These are phyloP conservation scores for Hypsizygus ulmarius DNA, from an alignment of 1,284 basidiomycete species.

Conservation along the genomic window DNA sequence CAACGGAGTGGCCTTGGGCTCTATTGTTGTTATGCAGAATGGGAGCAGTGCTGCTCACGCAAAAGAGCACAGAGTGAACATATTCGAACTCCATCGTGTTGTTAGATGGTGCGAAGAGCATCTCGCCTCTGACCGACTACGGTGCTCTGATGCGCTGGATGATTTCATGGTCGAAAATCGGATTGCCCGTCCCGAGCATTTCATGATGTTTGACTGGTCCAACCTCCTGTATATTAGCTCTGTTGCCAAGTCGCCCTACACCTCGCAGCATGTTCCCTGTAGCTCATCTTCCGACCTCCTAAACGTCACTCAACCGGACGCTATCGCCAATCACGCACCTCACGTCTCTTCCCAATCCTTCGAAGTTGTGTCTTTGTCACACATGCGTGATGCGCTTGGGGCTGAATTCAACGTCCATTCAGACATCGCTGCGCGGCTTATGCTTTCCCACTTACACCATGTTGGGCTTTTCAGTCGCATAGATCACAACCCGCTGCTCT, in stretches of 20 bases:
- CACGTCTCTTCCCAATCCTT: conserved; percentile 45
- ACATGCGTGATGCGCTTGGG: conserved; percentile 62
- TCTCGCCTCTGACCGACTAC: conserved; percentile 40
- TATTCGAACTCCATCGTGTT: conserved; percentile 59
- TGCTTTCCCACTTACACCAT: conserved; percentile 59
- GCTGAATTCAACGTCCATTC: conserved; percentile 55
- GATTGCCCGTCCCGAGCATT: conserved; percentile 36
- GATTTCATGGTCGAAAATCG: conserved; percentile 54
- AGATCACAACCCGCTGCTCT: conserved; percentile 37
- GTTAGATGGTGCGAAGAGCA: conserved; percentile 51
- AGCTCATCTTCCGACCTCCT: conserved; percentile 42
- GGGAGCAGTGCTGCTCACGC: conserved; percentile 29
- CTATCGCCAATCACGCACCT: conserved; percentile 17
- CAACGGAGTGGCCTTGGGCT: conserved; percentile 63
- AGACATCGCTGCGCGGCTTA: conserved; percentile 47
- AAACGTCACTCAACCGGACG: conserved; percentile 36
- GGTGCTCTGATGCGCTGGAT: conserved; percentile 43
- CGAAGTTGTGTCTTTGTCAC: conserved; percentile 56
- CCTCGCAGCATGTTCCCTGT: conserved; percentile 20
- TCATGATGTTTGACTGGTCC: conserved; percentile 66
- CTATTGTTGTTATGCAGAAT: conserved; percentile 49
- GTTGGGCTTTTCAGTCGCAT: conserved; percentile 58
- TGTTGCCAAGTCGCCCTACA: conserved; percentile 49
- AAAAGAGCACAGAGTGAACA: conserved; percentile 36
- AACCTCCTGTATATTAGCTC: conserved; percentile 60